Percentiles rank a stretch among this genome's conserved stretches.
Conservation (phyloP, 805 yeast species). For the Pichia cabralensis region DNA sequence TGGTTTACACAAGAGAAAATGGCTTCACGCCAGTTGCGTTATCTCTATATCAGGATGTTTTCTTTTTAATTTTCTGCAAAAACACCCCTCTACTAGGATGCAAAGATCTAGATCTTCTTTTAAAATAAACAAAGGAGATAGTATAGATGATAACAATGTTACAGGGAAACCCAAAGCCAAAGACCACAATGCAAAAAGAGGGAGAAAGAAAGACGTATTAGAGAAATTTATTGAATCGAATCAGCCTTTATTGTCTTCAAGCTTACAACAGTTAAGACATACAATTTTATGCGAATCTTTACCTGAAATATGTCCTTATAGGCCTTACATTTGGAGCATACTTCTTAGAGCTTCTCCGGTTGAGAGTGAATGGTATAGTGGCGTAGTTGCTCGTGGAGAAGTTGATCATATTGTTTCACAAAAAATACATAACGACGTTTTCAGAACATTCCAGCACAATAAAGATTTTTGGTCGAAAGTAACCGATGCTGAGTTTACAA, state of each 20-base stretch:
- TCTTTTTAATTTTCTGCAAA: too few relatives aligned
- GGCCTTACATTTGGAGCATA: slow-evolving; percentile 76
- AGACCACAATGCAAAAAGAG: slow-evolving; percentile 19
- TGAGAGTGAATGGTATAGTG: slow-evolving; percentile 44
- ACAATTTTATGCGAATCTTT: slow-evolving; percentile 40
- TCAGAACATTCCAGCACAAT: slow-evolving; percentile 76
- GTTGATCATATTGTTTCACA: slow-evolving; percentile 34
- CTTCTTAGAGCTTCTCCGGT: slow-evolving; percentile 54
- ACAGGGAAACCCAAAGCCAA: too few relatives aligned
- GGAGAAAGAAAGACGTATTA: slow-evolving; percentile 42
- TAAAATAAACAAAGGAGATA: too few relatives aligned
- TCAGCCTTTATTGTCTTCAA: slow-evolving; percentile 36
- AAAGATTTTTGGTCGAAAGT: slow-evolving; percentile 52
- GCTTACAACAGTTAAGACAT: slow-evolving; percentile 45
- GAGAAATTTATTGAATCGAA: slow-evolving; percentile 38
- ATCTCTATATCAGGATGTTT: too few relatives aligned
- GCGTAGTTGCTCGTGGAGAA: slow-evolving; percentile 45
- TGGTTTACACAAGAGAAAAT: too few relatives aligned
- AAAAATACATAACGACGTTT: slow-evolving; percentile 79
- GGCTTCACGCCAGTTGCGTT: too few relatives aligned
- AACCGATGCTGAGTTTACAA: slow-evolving; percentile 53
- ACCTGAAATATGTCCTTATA: slow-evolving; percentile 42
- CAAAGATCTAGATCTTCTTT: too few relatives aligned
- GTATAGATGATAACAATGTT: too few relatives aligned
- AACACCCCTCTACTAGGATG: too few relatives aligned